Percentiles rank a stretch among this genome's conserved stretches.
phyloP scores from a whole-genome alignment of 768 basidiomycete species.

The Suillus ampliporus region DNA sequence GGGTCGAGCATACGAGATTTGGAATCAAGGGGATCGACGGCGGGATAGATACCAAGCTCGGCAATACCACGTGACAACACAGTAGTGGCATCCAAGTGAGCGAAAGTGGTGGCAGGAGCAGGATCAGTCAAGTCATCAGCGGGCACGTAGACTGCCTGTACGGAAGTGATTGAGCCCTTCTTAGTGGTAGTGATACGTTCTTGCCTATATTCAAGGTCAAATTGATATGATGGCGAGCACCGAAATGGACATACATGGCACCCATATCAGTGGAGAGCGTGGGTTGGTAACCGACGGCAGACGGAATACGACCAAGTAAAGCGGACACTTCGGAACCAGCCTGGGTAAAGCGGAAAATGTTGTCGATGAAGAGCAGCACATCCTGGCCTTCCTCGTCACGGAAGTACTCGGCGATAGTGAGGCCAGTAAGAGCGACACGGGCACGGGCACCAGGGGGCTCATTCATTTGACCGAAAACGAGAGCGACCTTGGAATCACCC shows the following conservation, averaged over 20 bases:
- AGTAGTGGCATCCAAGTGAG: constrained; percentile 99
- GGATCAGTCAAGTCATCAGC: constrained; percentile 99
- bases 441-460: constrained; percentile 99
- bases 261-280: constrained; percentile 99
- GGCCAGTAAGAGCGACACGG: constrained; percentile 98
- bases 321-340: constrained; percentile 99
- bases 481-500: constrained; percentile 99
- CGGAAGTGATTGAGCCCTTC: constrained; percentile 99
- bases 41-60: constrained; percentile 99
- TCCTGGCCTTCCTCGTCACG: constrained; percentile 99
- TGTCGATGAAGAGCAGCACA: constrained; percentile 99
- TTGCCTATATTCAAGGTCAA: constrained; percentile 62
- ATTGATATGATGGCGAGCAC: neutral
- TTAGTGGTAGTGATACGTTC: constrained; percentile 99
- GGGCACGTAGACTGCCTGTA: constrained; percentile 99
- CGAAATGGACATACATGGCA: constrained; percentile 76
- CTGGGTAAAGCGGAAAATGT: constrained; percentile 99
- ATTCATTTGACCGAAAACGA: constrained; percentile 99
- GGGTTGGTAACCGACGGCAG: constrained; percentile 99
- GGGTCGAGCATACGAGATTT: constrained; percentile 99
- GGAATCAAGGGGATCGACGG: constrained; percentile 98
- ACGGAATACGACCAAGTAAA: constrained; percentile 99
- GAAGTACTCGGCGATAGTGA: constrained; percentile 99
- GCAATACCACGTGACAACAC: constrained; percentile 99
- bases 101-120: constrained; percentile 98